Percentiles rank a stretch among this genome's conserved stretches.
phyloP scores from a whole-genome alignment of 2,329 filamentous ascomycete genomes.

The Lachnellula arida region DNA sequence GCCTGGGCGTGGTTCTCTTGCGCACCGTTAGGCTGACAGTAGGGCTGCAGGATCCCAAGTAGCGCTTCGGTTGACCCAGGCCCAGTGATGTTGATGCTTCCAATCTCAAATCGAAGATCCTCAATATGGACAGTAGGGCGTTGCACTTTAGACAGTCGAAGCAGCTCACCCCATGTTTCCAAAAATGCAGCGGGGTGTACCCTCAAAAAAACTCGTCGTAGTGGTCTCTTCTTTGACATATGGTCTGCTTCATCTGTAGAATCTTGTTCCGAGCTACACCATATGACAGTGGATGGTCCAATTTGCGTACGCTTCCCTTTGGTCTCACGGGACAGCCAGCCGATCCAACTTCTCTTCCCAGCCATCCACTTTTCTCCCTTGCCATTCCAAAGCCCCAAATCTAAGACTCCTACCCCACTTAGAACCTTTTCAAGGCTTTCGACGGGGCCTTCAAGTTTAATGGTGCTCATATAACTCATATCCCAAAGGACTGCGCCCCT shows the following conservation, averaged over 20 bases:
- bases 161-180: conserved; percentile 57
- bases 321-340: conserved; percentile 54
- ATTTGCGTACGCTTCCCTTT: conserved; percentile 54
- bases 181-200: conserved; percentile 78
- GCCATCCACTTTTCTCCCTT: conserved; percentile 67
- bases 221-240: conserved; percentile 36
- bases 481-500: conserved; percentile 86
- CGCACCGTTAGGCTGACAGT: conserved; percentile 32
- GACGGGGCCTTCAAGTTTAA: conserved; percentile 66
- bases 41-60: conserved; percentile 59
- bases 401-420: conserved; percentile 56
- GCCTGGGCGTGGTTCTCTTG: conserved; percentile 41
- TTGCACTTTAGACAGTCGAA: conserved; percentile 54
- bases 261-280: conserved; percentile 47
- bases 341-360: conserved; percentile 53
- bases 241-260: conserved; percentile 23
- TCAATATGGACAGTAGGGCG: conserved; percentile 58
- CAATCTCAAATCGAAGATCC: conserved; percentile 67
- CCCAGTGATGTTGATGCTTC: conserved; percentile 64
- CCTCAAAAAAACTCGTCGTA: conserved; percentile 58
- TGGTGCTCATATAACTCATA: conserved; percentile 87
- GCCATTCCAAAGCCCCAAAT: conserved; percentile 56
- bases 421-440: conserved; percentile 63
- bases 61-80: conserved; percentile 78
- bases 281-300: conserved; percentile 69